Evolutionary conservation across 148 eudicot species (phyloP).

Genomic region (Heliosperma pusillum): DNA sequence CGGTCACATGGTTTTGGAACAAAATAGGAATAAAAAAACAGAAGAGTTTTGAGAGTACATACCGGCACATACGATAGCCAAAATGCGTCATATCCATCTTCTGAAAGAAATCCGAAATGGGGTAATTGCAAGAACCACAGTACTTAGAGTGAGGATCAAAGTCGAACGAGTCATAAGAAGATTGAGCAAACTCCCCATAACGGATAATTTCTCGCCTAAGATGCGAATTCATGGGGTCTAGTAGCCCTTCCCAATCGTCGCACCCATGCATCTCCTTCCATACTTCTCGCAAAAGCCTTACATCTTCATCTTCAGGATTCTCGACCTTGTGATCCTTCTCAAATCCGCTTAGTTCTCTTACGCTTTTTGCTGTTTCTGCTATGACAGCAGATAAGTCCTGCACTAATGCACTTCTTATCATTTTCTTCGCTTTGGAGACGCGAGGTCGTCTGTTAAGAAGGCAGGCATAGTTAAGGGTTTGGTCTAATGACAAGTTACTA

Average conservation of each 20-base stretch:
- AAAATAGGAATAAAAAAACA: too few relatives aligned
- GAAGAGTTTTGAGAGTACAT: background rate
- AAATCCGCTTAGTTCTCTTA: constrained; percentile 16
- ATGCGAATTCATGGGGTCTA: constrained; percentile 71
- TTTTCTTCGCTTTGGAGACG: background rate
- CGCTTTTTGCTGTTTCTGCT: background rate
- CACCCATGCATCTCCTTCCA: constrained; percentile 74
- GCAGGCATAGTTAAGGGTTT: background rate
- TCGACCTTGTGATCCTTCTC: constrained; percentile 1
- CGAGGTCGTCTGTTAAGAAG: background rate
- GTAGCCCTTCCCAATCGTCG: constrained; percentile 57
- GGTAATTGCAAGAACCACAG: constrained; percentile 81
- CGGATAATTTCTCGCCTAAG: constrained; percentile 62
- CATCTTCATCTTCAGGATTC: constrained; percentile 24
- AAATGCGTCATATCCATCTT: constrained; percentile 50
- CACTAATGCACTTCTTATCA: constrained; percentile 1
- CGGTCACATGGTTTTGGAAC: too few relatives aligned
- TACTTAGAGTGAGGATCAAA: constrained; percentile 82
- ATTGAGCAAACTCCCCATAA: constrained; percentile 83
- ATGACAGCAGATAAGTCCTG: background rate
- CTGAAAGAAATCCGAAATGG: constrained; percentile 45
- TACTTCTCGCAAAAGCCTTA: constrained; percentile 36
- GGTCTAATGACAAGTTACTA: constrained; percentile 5
- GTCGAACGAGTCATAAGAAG: constrained; percentile 83
- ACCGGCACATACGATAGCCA: constrained; percentile 65